Percentiles rank a stretch among this genome's conserved stretches.
phyloP scores from a whole-genome alignment of 83 land plant species.

The Picea abies region DNA sequence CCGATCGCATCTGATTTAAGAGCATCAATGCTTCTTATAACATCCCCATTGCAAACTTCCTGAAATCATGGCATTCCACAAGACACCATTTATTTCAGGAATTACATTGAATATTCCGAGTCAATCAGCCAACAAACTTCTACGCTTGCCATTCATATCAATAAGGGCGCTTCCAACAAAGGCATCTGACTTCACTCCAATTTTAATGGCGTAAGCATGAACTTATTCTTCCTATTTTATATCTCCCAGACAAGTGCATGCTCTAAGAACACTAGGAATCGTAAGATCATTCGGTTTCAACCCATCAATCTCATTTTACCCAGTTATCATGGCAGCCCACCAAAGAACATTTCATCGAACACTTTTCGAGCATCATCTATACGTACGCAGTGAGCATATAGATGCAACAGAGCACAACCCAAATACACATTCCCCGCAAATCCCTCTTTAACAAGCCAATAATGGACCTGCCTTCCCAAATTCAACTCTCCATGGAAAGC shows the following conservation, averaged over 20 bases:
- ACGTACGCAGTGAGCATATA: constrained; percentile 46
- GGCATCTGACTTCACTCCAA: constrained; percentile 17
- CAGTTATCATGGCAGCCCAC: constrained; percentile 41
- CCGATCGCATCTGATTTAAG: not conserved
- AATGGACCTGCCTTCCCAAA: constrained; percentile 36
- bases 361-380: constrained; percentile 24
- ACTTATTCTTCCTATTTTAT: constrained; percentile 5
- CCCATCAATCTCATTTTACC: constrained; percentile 21
- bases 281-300: constrained; percentile 2
- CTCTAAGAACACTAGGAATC: constrained; percentile 11
- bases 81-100: constrained; percentile 17
- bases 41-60: constrained; percentile 18
- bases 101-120: constrained; percentile 21
- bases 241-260: constrained; percentile 12
- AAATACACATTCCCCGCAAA: constrained; percentile 19
- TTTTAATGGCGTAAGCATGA: constrained; percentile 15
- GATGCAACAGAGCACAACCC: constrained; percentile 42
- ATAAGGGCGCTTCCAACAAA: constrained; percentile 27
- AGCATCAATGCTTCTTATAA: constrained; percentile 1
- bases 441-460: constrained; percentile 14
- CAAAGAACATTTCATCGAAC: constrained; percentile 37
- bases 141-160: constrained; percentile 27
- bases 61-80: constrained; percentile 26
- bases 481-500: constrained; percentile 32
- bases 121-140: constrained; percentile 8